Conservation (phyloP, 2,329 filamentous ascomycete genomes). For the Periconia digitata region DNA sequence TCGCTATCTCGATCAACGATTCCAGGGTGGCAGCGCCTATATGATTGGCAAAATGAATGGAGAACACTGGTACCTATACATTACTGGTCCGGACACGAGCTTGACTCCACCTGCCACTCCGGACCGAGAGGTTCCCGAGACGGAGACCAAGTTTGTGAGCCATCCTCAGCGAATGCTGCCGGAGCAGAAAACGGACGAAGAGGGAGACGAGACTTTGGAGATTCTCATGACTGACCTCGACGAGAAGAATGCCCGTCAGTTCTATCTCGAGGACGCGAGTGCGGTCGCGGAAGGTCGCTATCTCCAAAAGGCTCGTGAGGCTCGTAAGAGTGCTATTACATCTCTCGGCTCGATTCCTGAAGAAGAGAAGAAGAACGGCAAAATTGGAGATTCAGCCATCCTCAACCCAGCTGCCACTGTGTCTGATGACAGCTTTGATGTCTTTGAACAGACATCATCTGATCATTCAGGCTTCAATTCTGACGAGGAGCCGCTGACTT, state of each 20-base stretch:
- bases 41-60: constrained; percentile 99
- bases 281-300: constrained; percentile 82
- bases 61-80: constrained; percentile 98
- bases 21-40: constrained; percentile 90
- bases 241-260: constrained; percentile 66
- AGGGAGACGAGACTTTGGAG: constrained; percentile 74
- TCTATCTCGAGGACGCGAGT: constrained; percentile 80
- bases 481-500: constrained; percentile 57
- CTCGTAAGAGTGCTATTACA: constrained; percentile 61
- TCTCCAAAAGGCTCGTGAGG: constrained; percentile 66
- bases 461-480: constrained; percentile 61
- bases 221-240: constrained; percentile 70
- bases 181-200: constrained; percentile 48
- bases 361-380: constrained; percentile 50
- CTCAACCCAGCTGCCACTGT: constrained; percentile 45
- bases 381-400: constrained; percentile 37
- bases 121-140: constrained; percentile 51
- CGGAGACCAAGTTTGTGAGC: constrained; percentile 61
- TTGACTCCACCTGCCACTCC: constrained; percentile 85
- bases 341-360: constrained; percentile 63
- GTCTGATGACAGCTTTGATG: constrained; percentile 67
- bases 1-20: constrained; percentile 86
- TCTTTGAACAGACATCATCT: constrained; percentile 75
- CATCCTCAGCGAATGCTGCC: constrained; percentile 59
- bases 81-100: constrained; percentile 79